phyloP scores from a whole-genome alignment of 1,284 basidiomycete genomes.

The Grifola frondosa region DNA sequence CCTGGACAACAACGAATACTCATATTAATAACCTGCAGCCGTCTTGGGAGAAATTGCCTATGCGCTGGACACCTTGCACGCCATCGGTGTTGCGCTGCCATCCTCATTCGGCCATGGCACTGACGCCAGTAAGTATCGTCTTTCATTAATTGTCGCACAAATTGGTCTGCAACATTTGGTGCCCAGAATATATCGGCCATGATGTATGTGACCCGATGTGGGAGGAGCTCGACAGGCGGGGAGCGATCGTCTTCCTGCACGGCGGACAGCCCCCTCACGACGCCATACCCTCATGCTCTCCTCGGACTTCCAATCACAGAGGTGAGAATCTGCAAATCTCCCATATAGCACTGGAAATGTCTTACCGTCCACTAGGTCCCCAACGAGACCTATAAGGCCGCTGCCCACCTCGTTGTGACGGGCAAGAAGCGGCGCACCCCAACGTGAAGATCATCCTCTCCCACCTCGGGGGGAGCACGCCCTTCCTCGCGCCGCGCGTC shows the following conservation, averaged over 20 bases:
- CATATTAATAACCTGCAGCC: slow-evolving; percentile 41
- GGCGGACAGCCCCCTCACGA: slow-evolving; percentile 61
- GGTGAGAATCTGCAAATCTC: too few relatives aligned
- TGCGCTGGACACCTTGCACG: slow-evolving; percentile 53
- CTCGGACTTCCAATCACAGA: slow-evolving; percentile 68
- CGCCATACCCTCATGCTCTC: slow-evolving; percentile 54
- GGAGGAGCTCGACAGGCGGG: slow-evolving; percentile 57
- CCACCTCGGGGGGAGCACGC: slow-evolving; percentile 64
- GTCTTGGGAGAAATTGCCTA: slow-evolving; percentile 54
- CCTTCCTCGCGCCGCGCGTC: slow-evolving; percentile 61
- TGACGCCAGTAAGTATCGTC: slow-evolving; percentile 21
- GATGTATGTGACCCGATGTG: slow-evolving; percentile 60
- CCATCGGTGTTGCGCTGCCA: slow-evolving; percentile 58
- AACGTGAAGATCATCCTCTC: slow-evolving; percentile 63
- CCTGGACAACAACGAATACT: neutral
- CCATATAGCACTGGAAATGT: too few relatives aligned
- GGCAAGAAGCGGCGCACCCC: slow-evolving; percentile 60
- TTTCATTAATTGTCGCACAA: neutral
- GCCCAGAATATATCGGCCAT: slow-evolving; percentile 60
- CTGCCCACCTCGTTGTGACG: slow-evolving; percentile 67
- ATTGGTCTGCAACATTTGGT: too few relatives aligned
- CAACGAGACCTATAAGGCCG: slow-evolving; percentile 74
- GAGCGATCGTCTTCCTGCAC: slow-evolving; percentile 63
- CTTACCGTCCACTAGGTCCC: slow-evolving; percentile 49
- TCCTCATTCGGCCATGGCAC: slow-evolving; percentile 55